A percentile compares a stretch with the other conserved stretches of the same genome.
Conservation (phyloP, 2,329 filamentous ascomycete species). For the Raffaelea deltoideospora region DNA sequence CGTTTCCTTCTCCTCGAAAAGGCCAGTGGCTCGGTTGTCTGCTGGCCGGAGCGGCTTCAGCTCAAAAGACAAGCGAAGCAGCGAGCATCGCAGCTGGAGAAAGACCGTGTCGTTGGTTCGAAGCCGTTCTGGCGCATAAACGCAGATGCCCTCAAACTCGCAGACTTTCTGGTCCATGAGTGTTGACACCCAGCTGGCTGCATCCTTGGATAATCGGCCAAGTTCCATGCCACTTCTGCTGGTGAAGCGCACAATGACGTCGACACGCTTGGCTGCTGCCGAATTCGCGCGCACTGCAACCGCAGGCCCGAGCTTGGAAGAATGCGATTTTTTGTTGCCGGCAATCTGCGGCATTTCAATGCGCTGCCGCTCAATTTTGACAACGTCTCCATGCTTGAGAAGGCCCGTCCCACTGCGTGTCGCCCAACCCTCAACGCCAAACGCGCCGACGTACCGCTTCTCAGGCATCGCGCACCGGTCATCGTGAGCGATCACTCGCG, state of each 20-base stretch:
- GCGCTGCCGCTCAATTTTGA: slow-evolving; percentile 77
- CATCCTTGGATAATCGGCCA: slow-evolving; percentile 73
- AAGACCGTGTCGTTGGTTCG: slow-evolving; percentile 92
- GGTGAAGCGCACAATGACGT: slow-evolving; percentile 86
- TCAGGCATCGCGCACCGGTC: slow-evolving; percentile 18
- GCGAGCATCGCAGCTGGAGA: slow-evolving; percentile 65
- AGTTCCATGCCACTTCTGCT: slow-evolving; percentile 67
- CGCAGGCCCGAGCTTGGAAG: slow-evolving; percentile 22
- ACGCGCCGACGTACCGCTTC: slow-evolving; percentile 69
- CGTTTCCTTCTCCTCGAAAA: slow-evolving; percentile 79
- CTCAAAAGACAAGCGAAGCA: slow-evolving; percentile 63
- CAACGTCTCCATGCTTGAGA: slow-evolving; percentile 65
- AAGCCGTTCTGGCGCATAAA: slow-evolving; percentile 74
- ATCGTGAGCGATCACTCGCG: too few relatives aligned
- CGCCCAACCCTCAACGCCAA: slow-evolving; percentile 84
- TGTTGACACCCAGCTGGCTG: slow-evolving; percentile 81
- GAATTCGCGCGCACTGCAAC: slow-evolving; percentile 23
- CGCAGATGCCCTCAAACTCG: slow-evolving; percentile 71
- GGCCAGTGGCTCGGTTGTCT: slow-evolving; percentile 53
- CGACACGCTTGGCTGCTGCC: slow-evolving; percentile 50
- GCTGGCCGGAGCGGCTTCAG: slow-evolving; percentile 44
- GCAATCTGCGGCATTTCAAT: slow-evolving; percentile 38
- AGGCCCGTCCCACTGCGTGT: slow-evolving; percentile 67
- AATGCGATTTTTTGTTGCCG: slow-evolving; percentile 22
- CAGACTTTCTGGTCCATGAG: slow-evolving; percentile 84